Evolutionary conservation across 345 rosid genomes (phyloP).

Genomic region (Rhizophora apiculata): DNA sequence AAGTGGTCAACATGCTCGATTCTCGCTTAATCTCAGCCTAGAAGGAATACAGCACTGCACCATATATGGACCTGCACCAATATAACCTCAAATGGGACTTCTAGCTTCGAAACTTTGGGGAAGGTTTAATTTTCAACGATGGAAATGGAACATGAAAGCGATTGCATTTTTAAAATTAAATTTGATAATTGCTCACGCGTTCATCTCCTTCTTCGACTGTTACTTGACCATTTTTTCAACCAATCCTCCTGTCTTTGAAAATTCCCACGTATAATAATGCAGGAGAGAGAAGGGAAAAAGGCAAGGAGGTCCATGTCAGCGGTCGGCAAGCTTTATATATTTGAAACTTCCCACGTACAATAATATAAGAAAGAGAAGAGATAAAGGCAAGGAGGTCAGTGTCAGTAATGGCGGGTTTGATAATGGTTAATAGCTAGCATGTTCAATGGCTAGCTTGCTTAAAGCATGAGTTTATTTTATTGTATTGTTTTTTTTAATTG

Average conservation of each 20-base stretch:
- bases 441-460: too few species aligned
- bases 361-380: not conserved
- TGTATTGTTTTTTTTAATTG: too few species aligned
- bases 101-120: not conserved
- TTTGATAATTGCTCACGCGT: not conserved
- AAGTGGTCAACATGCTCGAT: too few species aligned
- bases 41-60: too few species aligned
- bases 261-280: not conserved
- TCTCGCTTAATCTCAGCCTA: too few species aligned
- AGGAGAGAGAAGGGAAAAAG: not conserved
- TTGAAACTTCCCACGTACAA: not conserved
- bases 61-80: not conserved
- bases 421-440: not conserved
- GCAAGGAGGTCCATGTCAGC: not conserved
- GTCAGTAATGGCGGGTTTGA: not conserved
- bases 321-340: not conserved
- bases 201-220: not conserved
- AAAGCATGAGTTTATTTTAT: too few species aligned
- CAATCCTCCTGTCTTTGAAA: not conserved
- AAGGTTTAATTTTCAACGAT: not conserved
- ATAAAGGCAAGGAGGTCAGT: not conserved
- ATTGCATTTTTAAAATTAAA: not conserved
- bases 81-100: not conserved
- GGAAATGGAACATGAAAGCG: not conserved
- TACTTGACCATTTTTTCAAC: constrained; percentile 1